Evolutionary conservation across 305 asterid genomes (phyloP).

Genomic region (Stenogyne calaminthoides): DNA sequence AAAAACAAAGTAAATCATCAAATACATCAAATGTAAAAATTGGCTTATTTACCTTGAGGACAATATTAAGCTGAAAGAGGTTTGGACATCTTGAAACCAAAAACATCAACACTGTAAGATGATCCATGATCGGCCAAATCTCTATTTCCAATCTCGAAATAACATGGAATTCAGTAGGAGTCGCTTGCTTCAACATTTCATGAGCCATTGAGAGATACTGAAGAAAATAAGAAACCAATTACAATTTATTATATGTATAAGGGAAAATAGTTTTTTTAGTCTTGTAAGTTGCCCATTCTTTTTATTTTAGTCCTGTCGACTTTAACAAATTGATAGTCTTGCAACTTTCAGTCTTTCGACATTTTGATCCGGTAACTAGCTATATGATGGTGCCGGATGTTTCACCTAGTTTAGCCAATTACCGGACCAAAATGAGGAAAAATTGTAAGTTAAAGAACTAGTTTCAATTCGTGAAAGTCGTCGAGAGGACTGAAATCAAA

Average conservation of each 20-base stretch:
- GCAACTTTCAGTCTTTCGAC: no score
- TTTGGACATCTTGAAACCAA: conserved; percentile 25
- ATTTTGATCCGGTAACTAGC: no score
- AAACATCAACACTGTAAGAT: conserved; percentile 5
- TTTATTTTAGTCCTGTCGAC: no score
- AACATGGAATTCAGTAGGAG: not conserved
- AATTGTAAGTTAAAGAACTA: no score
- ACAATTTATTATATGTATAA: not conserved
- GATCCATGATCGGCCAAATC: not conserved
- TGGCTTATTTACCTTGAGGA: conserved; percentile 20
- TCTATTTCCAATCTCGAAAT: not conserved
- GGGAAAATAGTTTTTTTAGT: no score
- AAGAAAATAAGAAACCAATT: not conserved
- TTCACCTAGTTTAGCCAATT: no score
- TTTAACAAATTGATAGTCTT: no score
- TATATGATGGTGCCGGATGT: no score
- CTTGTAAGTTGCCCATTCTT: no score
- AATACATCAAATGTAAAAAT: not conserved
- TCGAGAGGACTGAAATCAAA: no score
- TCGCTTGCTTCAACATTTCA: conserved; percentile 16
- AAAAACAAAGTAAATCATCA: not conserved
- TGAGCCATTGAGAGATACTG: conserved; percentile 24
- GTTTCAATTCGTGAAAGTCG: no score
- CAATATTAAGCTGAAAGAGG: not conserved
- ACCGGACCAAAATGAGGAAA: no score